Conservation (phyloP, 495 filamentous ascomycete species). For the Thermothielavioides terrestris region DNA sequence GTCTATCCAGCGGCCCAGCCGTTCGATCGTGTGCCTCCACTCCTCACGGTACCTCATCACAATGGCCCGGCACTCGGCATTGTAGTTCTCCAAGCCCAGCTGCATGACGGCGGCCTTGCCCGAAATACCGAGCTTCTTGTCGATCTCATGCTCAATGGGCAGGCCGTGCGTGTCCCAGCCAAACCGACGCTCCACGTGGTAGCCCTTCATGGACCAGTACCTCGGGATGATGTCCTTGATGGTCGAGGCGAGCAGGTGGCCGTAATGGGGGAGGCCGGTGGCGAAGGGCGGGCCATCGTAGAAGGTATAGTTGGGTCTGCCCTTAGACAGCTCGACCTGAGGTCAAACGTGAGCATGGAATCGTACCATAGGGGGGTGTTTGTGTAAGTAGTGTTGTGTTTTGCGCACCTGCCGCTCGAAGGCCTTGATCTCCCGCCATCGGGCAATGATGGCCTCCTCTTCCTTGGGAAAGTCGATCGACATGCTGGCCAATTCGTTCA, state of each 20-base stretch:
- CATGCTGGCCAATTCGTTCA: conserved; percentile 40
- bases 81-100: conserved; percentile 85
- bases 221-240: conserved; percentile 96
- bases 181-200: conserved; percentile 66
- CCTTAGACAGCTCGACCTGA: conserved; percentile 46
- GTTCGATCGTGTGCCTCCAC: conserved; percentile 83
- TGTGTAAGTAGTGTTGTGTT: background rate
- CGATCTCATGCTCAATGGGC: conserved; percentile 95
- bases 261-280: conserved; percentile 81
- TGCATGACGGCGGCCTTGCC: conserved; percentile 81
- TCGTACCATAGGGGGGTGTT: background rate
- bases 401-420: conserved; percentile 49
- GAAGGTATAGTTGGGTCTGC: conserved; percentile 68
- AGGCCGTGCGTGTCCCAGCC: conserved; percentile 91
- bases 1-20: conserved; percentile 94
- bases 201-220: conserved; percentile 97
- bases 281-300: conserved; percentile 63
- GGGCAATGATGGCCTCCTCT: conserved; percentile 69
- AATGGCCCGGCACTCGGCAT: conserved; percentile 84
- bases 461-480: conserved; percentile 88
- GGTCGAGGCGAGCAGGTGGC: conserved; percentile 88
- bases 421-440: conserved; percentile 86
- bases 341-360: conserved; percentile 16
- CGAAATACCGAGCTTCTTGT: conserved; percentile 90
- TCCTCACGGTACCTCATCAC: conserved; percentile 88